A percentile compares a stretch with the other conserved stretches of the same genome.
Conservation (phyloP, 1,284 basidiomycete species). For the Leccinum cinnamomeum region DNA sequence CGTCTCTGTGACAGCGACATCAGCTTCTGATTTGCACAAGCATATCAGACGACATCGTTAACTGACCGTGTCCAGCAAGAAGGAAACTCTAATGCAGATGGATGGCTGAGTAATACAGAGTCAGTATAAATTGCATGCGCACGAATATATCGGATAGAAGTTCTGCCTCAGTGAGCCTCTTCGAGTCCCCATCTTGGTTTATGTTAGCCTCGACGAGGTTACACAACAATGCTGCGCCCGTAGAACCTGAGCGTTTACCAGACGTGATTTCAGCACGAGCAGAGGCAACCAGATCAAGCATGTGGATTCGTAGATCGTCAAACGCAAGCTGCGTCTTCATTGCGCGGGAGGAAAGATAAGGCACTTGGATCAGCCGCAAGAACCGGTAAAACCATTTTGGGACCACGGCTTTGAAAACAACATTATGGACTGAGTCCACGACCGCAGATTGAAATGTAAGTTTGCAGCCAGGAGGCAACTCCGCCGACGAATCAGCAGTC, state of each 20-base stretch:
- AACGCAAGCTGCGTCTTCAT: slow-evolving; percentile 31
- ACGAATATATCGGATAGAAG: slow-evolving; percentile 48
- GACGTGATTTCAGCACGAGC: slow-evolving; percentile 36
- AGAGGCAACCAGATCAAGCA: slow-evolving; percentile 40
- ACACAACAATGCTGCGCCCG: slow-evolving; percentile 38
- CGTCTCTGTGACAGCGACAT: slow-evolving; percentile 36
- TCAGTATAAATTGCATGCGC: slow-evolving; percentile 10
- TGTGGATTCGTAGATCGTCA: slow-evolving; percentile 38
- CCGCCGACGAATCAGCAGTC: slow-evolving; percentile 27
- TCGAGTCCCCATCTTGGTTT: slow-evolving; percentile 32
- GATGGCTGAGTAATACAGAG: neutral
- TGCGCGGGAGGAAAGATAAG: slow-evolving; percentile 36
- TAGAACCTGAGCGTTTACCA: slow-evolving; percentile 27
- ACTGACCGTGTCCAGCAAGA: slow-evolving; percentile 36
- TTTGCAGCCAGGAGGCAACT: slow-evolving; percentile 33
- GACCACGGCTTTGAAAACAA: slow-evolving; percentile 34
- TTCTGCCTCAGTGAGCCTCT: slow-evolving; percentile 43
- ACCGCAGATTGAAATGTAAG: slow-evolving; percentile 39
- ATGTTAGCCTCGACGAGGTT: slow-evolving; percentile 50
- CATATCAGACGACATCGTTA: neutral
- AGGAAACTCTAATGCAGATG: slow-evolving; percentile 37
- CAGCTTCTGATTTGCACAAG: neutral
- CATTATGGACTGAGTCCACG: slow-evolving; percentile 26
- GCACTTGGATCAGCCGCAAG: slow-evolving; percentile 33
- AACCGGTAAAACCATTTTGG: slow-evolving; percentile 38